Conservation (phyloP, 345 rosid species). For the Aurinia saxatilis region DNA sequence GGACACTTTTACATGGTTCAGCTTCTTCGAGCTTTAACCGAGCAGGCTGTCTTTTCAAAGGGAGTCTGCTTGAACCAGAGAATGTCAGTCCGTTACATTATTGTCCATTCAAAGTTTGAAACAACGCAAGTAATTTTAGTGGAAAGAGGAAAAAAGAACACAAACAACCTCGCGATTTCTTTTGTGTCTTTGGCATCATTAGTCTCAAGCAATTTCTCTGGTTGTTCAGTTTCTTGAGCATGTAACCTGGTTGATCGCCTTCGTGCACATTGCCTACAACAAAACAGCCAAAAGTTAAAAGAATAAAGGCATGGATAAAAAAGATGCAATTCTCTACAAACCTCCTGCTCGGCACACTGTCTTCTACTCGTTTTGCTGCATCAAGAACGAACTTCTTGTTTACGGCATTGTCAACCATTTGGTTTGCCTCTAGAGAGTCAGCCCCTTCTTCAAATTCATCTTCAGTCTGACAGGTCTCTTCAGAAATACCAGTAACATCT, state of each 20-base stretch:
- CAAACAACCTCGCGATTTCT: constrained; percentile 37
- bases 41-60: constrained; percentile 26
- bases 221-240: constrained; percentile 17
- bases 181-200: constrained; percentile 26
- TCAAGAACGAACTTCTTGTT: constrained; percentile 10
- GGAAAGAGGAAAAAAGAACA: background rate
- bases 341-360: constrained; percentile 20
- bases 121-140: background rate
- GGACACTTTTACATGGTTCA: constrained; percentile 15
- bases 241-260: constrained; percentile 26
- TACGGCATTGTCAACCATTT: background rate
- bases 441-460: background rate
- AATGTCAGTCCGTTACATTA: background rate
- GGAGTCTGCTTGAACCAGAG: constrained; percentile 16
- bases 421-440: constrained; percentile 6
- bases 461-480: constrained; percentile 4
- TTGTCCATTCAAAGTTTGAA: background rate
- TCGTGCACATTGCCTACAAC: constrained; percentile 14
- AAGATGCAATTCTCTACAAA: background rate
- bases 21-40: constrained; percentile 18
- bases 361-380: constrained; percentile 2
- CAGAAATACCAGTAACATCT: constrained; percentile 8
- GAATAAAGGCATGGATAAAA: background rate
- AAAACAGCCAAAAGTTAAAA: constrained; percentile 2
- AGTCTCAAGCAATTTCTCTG: constrained; percentile 1